phyloP scores from a whole-genome alignment of 352 stramenopile species.

The Globisporangium solare region DNA sequence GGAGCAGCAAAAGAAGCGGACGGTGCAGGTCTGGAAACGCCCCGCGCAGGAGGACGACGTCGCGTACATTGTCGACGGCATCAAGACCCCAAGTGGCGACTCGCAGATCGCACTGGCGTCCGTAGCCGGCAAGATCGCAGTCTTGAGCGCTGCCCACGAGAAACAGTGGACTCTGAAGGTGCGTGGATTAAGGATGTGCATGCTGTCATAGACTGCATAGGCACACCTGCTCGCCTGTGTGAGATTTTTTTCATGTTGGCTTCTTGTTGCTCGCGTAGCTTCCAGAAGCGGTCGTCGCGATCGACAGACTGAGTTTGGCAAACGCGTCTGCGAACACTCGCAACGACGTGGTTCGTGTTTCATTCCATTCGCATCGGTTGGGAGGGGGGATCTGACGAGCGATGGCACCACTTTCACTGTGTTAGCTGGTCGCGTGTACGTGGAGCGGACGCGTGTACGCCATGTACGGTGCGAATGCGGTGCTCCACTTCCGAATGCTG shows the following conservation, averaged over 20 bases:
- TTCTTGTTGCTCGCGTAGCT: constrained; percentile 22
- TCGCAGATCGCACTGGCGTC: constrained; percentile 31
- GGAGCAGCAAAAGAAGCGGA: constrained; percentile 19
- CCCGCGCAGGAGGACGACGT: constrained; percentile 25
- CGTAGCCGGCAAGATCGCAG: constrained; percentile 28
- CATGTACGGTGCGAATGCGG: constrained; percentile 31
- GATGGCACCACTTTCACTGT: neutral
- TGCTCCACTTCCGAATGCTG: constrained; percentile 63
- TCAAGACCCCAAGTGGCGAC: constrained; percentile 16
- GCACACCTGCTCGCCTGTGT: neutral
- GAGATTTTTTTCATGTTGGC: neutral
- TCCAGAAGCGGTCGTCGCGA: constrained; percentile 42
- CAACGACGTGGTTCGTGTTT: constrained; percentile 8
- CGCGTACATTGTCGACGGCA: constrained; percentile 41
- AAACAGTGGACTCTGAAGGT: constrained; percentile 49
- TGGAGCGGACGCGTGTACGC: constrained; percentile 67
- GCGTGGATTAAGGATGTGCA: neutral
- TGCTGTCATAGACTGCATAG: neutral
- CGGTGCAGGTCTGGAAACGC: constrained; percentile 28
- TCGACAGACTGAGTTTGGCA: constrained; percentile 30
- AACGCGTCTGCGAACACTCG: neutral
- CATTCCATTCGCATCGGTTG: constrained; percentile 1
- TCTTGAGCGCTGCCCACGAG: constrained; percentile 32
- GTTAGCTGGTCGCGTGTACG: constrained; percentile 59
- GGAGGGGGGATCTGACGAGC: no score